A percentile compares a stretch with the other conserved stretches of the same genome.
These are phyloP conservation scores for Kurtzmaniella fragi DNA, from an alignment of 805 yeast genomes.

Conservation along the genomic window DNA sequence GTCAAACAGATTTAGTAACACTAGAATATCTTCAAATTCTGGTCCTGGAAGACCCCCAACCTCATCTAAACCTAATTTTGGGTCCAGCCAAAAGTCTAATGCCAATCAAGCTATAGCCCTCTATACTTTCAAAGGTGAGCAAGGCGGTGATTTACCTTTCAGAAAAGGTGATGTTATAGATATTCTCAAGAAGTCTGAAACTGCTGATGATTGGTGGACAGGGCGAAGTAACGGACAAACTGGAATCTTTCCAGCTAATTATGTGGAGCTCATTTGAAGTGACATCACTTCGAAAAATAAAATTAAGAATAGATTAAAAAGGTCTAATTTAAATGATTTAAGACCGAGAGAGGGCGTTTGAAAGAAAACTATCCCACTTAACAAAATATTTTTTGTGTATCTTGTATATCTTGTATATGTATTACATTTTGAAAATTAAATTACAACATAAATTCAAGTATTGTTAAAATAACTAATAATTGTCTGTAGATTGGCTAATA, in stretches of 20 bases:
- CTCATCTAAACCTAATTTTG: conserved; percentile 36
- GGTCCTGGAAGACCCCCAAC: conserved; percentile 33
- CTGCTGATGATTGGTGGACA: conserved; percentile 98
- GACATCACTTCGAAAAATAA: too few species aligned
- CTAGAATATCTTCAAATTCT: conserved; percentile 19
- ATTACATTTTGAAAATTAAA: too few species aligned
- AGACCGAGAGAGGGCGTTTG: too few species aligned
- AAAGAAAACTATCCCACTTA: too few species aligned
- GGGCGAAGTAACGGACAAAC: conserved; percentile 79
- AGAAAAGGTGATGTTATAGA: conserved; percentile 92
- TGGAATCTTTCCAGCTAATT: conserved; percentile 97
- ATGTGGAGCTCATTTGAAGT: conserved; percentile 67
- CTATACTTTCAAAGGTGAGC: conserved; percentile 86
- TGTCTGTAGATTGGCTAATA: too few species aligned
- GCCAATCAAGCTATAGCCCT: conserved; percentile 86
- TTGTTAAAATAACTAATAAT: too few species aligned
- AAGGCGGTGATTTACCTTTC: conserved; percentile 88
- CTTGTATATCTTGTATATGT: too few species aligned
- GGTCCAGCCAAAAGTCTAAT: conserved; percentile 28
- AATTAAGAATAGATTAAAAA: too few species aligned
- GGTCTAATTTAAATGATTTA: too few species aligned
- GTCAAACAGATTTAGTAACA: conserved; percentile 28
- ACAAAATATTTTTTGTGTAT: too few species aligned
- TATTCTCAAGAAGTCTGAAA: conserved; percentile 77
- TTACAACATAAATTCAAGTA: too few species aligned